Evolutionary conservation across 305 asterid genomes (phyloP), one percentile per base, ranked within the genome.

Genomic region (Fraxinus paxiana): DNA sequence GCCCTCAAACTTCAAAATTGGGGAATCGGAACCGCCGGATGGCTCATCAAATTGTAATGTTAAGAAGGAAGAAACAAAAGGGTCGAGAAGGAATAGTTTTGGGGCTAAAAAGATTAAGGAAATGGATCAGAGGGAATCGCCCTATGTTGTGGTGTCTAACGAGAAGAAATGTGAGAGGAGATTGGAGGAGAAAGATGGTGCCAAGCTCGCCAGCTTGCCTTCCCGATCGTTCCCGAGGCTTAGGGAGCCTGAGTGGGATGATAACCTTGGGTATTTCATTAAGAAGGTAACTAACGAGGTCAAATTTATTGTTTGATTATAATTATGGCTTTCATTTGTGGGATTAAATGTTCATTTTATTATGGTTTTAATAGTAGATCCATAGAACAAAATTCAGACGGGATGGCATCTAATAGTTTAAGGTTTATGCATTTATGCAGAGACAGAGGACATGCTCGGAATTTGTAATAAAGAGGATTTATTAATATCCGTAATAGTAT

Each of bases 221-320:
- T 76, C 82, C 28, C 74, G 59, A 71, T 76, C 87, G 10, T 75
- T 54, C 26, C 87, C 83, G 26, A 84, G 80, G 86, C 80, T 77
- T 73, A 67, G 77, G 77, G 92, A 87, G 24, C 79, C 86, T 48
- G 90, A 81, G 31, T 84, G 85, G 86, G 91, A 90, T 77, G 92
- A 88, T 85, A 87, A 81, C 59, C 77, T 92, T 80, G 88, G 87
- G 15, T 90, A 90, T 88, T 92, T 91, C 85, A 83, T 87, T 46
- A 86, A 87, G 73, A 89, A 86, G 91, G 92, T 89, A 67, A 77
- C 28, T 43, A 34, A 46, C 5, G 43, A 28, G 13, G 13, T 33
- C 59, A 43, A n/a, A 17, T 59, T 61, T 61, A 5, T 72, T 75
- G 26, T 80, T 70, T 80, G 65, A 18, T 80, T 80, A 31, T 69